Conservation (phyloP, 2,329 filamentous ascomycete genomes). For the Nigrospora sphaerica region DNA sequence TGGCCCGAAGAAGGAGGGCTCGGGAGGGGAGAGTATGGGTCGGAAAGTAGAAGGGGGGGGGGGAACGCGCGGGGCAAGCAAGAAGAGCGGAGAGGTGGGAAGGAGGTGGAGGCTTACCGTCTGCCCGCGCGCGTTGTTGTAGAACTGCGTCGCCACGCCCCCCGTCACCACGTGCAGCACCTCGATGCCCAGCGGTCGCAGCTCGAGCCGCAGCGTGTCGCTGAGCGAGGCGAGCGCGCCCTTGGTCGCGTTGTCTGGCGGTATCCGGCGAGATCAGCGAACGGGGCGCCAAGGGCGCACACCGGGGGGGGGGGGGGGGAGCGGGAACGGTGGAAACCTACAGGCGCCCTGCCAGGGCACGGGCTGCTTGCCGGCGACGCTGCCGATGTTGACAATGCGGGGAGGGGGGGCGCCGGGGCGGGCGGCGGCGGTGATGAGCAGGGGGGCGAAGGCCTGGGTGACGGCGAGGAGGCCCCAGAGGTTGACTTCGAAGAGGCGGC, state of each 20-base stretch:
- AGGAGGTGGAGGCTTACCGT: not conserved
- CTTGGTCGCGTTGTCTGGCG: slow-evolving; percentile 32
- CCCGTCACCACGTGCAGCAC: slow-evolving; percentile 26
- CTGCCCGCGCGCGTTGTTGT: slow-evolving; percentile 5
- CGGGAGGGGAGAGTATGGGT: too few species aligned
- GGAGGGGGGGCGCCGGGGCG: slow-evolving; percentile 8
- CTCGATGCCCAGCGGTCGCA: slow-evolving; percentile 24
- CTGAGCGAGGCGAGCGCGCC: slow-evolving; percentile 30
- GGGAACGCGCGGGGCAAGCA: too few species aligned
- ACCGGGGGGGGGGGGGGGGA: not conserved
- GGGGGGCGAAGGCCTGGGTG: slow-evolving; percentile 28
- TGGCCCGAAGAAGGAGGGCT: too few species aligned
- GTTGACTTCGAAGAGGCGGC: slow-evolving; percentile 7
- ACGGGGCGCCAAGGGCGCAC: not conserved
- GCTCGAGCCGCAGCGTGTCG: slow-evolving; percentile 32
- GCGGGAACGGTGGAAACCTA: not conserved
- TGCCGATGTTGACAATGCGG: slow-evolving; percentile 33
- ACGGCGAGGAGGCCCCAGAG: slow-evolving; percentile 28
- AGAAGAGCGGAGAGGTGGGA: too few species aligned
- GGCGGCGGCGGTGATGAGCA: slow-evolving; percentile 24
- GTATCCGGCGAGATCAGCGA: not conserved
- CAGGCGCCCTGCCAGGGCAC: slow-evolving; percentile 28
- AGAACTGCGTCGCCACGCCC: slow-evolving; percentile 23
- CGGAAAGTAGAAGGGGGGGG: too few species aligned
- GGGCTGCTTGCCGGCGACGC: slow-evolving; percentile 21